Evolutionary conservation across 148 eudicot genomes (phyloP), one percentile per base, ranked within the genome.

Genomic region (Vaccinium corymbosum): DNA sequence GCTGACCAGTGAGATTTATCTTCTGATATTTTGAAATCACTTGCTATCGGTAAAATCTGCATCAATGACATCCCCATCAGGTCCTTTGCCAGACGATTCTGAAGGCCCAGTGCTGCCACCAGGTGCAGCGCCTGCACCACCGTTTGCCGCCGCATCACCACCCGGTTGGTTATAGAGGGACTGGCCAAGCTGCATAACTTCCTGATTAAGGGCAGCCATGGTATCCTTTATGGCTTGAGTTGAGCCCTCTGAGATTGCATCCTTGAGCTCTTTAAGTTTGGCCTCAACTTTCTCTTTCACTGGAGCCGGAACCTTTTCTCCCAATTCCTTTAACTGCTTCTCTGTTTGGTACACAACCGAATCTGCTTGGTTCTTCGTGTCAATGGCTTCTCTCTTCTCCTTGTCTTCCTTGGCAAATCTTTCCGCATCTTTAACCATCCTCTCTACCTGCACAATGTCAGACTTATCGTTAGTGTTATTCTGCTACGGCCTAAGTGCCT

Each of bases 281-380:
- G 85, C 89, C 84, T 90, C 91, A 25, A 90, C 90, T 79, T 86
- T 90, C 55, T 90, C 90, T 62, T 86, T 88, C 53, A 90, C 90
- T 51, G 90, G 86, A 38, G 13, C 91, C 16, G 91, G 89, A 46
- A 88, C 90, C 87, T 88, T 88, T 52, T 90, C 90, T 66, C 91
- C 91, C 85, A 90, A 59, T 76, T 90, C 91, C 88, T 90, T 90
- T 55, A 90, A 72, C 85, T 90, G 91, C 83, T 88, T 88, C 78
- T 90, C 91, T 4, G 91, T 90, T 48, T 90, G 90, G 85, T 90
- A 90, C 15, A 90, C 91, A 7, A 90, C 90, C 1, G 90, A 90
- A 83, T 90, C 90, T 3, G 91, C 91, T 50, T 88, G 90, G 75
- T 90, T 90, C 86, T 88, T 88, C 22, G 90, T 90, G 83, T 90